phyloP scores from a whole-genome alignment of 257 asterid genomes.

The Perilla frutescens region DNA sequence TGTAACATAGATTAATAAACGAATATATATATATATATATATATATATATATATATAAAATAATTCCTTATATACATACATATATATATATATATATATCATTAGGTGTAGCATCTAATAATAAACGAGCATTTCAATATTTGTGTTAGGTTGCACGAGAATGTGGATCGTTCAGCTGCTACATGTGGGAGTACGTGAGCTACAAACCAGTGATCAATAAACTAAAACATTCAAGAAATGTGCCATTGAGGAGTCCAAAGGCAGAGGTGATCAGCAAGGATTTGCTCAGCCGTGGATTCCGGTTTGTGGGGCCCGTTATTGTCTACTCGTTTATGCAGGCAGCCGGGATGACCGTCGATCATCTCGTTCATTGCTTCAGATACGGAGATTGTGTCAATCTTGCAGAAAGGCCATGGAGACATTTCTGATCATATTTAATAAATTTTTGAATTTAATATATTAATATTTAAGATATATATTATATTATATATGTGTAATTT shows the following conservation, averaged over 20 bases:
- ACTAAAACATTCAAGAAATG: constrained; percentile 70
- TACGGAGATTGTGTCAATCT: constrained; percentile 69
- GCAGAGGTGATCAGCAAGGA: constrained; percentile 92
- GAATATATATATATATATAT: too few relatives aligned
- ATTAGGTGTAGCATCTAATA: background rate
- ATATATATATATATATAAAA: too few relatives aligned
- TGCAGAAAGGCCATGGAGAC: constrained; percentile 98
- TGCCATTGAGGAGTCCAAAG: constrained; percentile 83
- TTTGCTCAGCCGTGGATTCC: constrained; percentile 72
- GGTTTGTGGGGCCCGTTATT: constrained; percentile 90
- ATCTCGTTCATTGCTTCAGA: constrained; percentile 81
- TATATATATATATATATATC: background rate
- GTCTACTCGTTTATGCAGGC: constrained; percentile 93
- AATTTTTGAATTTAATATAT: too few relatives aligned
- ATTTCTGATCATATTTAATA: constrained; percentile 48
- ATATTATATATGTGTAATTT: constrained; percentile 12
- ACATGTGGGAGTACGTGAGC: constrained; percentile 79
- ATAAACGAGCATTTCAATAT: background rate
- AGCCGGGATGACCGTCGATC: constrained; percentile 84
- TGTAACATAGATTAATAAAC: too few relatives aligned
- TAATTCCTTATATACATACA: background rate
- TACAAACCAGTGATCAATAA: constrained; percentile 82
- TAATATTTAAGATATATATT: background rate
- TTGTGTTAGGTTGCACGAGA: constrained; percentile 61
- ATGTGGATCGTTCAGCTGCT: constrained; percentile 83